Evolutionary conservation across 441 rosid genomes (phyloP), one percentile per base, ranked within the genome.

Genomic region (Syzygium syzygioides): DNA sequence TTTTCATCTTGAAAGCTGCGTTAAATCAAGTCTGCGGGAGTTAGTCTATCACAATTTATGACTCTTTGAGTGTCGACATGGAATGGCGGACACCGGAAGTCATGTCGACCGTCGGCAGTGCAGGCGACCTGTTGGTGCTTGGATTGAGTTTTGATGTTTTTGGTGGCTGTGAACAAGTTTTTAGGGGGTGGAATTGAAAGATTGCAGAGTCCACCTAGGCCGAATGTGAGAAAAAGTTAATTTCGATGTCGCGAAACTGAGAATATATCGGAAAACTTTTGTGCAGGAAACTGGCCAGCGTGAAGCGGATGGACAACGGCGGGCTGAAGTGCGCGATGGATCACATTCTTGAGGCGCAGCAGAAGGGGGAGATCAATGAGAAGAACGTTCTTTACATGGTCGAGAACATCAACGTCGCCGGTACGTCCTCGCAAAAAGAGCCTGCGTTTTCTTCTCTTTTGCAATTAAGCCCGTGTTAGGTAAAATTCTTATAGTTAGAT

Each of bases 381-480:
- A 99, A 97, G 87, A 96, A 98, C 76, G 99, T 98, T 68, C 96
- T 98, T 56, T 98, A 98, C 94, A 98, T 98, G 18, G 99, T 98
- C 0, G 99, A 98, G 95, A 98, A 98, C 89, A 98, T 98, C 94
- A 98, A 98, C 79, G 99, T 96, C 34, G 99, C 99, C 3, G 99
- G 99, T 97, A 88, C 8, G 89, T 32, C 45, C 26, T 6, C 6
- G 14, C 17, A 32, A 66, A 18, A 66, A 18, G 0, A 17, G 45
- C 25, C 17, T 4, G 25, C 45, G 4, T 25, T 25, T 25, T 25
- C 34, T 64, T 60, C 37, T 48, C 59, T 18, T 3, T 28, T 10
- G 32, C n/a, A 20, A 37, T 37, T 76, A 20, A 76, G 52, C 17
- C 52, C 52, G 48, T 19, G 3, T 2, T 34, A 41, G 48, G 26